Percentiles rank a stretch among this genome's conserved stretches.
Conservation (phyloP, 164 flowering plant genomes). For the Cinnamomum chago region DNA sequence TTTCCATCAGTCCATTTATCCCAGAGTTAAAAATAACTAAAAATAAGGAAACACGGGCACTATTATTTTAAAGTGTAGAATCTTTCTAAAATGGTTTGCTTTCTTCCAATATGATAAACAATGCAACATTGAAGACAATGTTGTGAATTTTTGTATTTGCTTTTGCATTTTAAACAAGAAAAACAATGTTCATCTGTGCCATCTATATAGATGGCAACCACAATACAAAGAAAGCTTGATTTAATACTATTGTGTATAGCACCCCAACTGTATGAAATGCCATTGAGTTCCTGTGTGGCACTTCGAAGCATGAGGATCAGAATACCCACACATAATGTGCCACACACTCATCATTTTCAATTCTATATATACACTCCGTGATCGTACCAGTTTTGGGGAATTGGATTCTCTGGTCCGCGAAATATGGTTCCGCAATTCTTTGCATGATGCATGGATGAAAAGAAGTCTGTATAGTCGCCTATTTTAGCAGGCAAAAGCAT, state of each 20-base stretch:
- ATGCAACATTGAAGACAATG: too few relatives aligned
- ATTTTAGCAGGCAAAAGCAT: slow-evolving; percentile 76
- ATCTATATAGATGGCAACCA: background rate
- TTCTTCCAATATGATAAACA: too few relatives aligned
- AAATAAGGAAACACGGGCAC: too few relatives aligned
- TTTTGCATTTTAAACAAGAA: background rate
- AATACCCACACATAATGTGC: background rate
- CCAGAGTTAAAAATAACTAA: too few relatives aligned
- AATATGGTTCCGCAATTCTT: slow-evolving; percentile 89
- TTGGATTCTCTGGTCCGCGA: slow-evolving; percentile 78
- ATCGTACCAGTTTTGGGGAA: slow-evolving; percentile 69
- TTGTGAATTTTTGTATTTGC: background rate
- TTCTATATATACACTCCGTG: slow-evolving; percentile 1
- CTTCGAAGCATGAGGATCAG: background rate
- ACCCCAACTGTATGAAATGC: background rate
- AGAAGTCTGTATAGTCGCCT: slow-evolving; percentile 95
- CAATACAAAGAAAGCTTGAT: slow-evolving; percentile 1
- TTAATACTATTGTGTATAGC: background rate
- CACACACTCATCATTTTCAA: background rate
- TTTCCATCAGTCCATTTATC: too few relatives aligned
- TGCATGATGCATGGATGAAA: slow-evolving; percentile 87
- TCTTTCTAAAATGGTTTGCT: too few relatives aligned
- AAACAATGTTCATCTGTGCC: background rate
- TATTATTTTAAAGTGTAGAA: too few relatives aligned
- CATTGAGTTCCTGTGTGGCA: background rate